These are phyloP conservation scores for Malus domestica DNA, from an alignment of 306 rosid genomes.

Conservation along the genomic window ASM211411v1 NC_041805.1:23408501-23409000, in stretches of 20 bases:
- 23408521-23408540: background rate
- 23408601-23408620: background rate
- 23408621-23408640: background rate
- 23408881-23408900: slow-evolving; percentile 19
- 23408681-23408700: no score
- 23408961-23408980: slow-evolving; percentile 16
- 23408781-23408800: background rate
- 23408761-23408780: background rate
- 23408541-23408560: background rate
- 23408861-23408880: background rate
- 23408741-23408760: background rate
- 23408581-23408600: slow-evolving; percentile 25
- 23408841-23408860: background rate
- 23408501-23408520: background rate
- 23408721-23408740: background rate
- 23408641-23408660: slow-evolving; percentile 20
- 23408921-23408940: slow-evolving; percentile 34
- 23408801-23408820: background rate
- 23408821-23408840: background rate
- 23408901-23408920: background rate
- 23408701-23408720: background rate
- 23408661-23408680: slow-evolving; percentile 9
- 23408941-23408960: slow-evolving; percentile 43
- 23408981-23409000: slow-evolving; percentile 7
- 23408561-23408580: background rate